Conservation (phyloP, 2,329 filamentous ascomycete genomes). For the Phoma sp. region DNA sequence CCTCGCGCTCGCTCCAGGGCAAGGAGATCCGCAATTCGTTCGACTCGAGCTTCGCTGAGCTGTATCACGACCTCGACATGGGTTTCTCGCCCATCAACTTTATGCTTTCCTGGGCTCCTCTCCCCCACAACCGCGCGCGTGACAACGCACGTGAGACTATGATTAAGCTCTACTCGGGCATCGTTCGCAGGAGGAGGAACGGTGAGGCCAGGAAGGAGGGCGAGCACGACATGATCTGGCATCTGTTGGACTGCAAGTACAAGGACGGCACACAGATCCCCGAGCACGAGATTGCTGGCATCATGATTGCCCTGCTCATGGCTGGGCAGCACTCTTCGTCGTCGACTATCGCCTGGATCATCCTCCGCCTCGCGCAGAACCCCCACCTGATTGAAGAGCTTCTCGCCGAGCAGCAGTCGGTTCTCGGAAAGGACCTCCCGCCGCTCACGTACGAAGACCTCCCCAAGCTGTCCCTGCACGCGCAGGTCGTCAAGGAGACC, state of each 20-base stretch:
- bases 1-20: constrained; percentile 83
- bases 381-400: constrained; percentile 82
- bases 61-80: constrained; percentile 90
- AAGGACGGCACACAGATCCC: constrained; percentile 81
- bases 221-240: constrained; percentile 84
- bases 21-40: constrained; percentile 82
- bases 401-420: constrained; percentile 78
- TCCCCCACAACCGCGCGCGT: constrained; percentile 85
- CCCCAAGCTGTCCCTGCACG: constrained; percentile 78
- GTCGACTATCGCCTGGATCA: constrained; percentile 83
- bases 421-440: constrained; percentile 76
- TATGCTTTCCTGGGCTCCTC: constrained; percentile 84
- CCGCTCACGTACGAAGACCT: constrained; percentile 79
- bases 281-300: constrained; percentile 84
- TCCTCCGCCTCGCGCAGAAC: constrained; percentile 78
- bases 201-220: constrained; percentile 55
- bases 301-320: constrained; percentile 95
- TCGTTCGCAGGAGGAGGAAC: constrained; percentile 74
- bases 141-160: constrained; percentile 82
- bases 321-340: constrained; percentile 89
- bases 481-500: constrained; percentile 88
- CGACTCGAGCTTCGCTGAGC: constrained; percentile 77
- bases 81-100: constrained; percentile 91
- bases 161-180: constrained; percentile 80
- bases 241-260: constrained; percentile 84